These are phyloP conservation scores for Schizophyllum amplum DNA, from an alignment of 1,284 basidiomycete genomes.

Conservation along the genomic window DNA sequence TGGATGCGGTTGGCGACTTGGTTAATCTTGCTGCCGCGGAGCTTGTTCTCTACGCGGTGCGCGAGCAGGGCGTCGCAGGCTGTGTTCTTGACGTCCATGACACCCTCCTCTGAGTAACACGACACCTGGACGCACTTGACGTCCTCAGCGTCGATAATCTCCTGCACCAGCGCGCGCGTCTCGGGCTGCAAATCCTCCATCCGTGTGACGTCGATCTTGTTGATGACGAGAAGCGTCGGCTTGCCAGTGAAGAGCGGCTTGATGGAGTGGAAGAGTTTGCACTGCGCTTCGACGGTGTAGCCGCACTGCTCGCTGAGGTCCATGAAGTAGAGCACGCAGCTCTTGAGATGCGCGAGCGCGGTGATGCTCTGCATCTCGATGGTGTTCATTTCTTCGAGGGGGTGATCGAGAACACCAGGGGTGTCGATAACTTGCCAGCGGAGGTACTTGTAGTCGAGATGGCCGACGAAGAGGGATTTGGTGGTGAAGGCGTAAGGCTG, in stretches of 20 bases:
- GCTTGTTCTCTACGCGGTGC: constrained; percentile 87
- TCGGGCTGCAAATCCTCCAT: constrained; percentile 76
- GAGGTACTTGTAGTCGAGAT: constrained; percentile 96
- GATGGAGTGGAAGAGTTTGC: constrained; percentile 96
- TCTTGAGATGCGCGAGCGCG: constrained; percentile 88
- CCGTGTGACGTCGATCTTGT: constrained; percentile 90
- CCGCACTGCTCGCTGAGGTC: constrained; percentile 95
- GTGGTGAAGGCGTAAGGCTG: constrained; percentile 98
- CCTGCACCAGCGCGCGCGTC: constrained; percentile 72
- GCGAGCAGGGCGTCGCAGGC: constrained; percentile 91
- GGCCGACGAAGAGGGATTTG: constrained; percentile 93
- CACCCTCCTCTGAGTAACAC: constrained; percentile 91
- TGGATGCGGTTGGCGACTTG: constrained; percentile 89
- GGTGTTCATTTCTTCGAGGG: constrained; percentile 97
- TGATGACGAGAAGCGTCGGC: constrained; percentile 87
- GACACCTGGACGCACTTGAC: constrained; percentile 79
- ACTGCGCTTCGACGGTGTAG: constrained; percentile 92
- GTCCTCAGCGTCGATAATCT: constrained; percentile 70
- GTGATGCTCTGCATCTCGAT: constrained; percentile 99
- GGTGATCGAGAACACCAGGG: constrained; percentile 88
- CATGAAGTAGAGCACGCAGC: constrained; percentile 94
- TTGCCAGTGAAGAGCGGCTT: constrained; percentile 92
- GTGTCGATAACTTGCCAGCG: constrained; percentile 98
- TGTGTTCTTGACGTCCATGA: constrained; percentile 89
- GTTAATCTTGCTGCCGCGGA: constrained; percentile 90